Conservation (phyloP, 2,329 filamentous ascomycete species). For the Talaromyces pinophilus region DNA sequence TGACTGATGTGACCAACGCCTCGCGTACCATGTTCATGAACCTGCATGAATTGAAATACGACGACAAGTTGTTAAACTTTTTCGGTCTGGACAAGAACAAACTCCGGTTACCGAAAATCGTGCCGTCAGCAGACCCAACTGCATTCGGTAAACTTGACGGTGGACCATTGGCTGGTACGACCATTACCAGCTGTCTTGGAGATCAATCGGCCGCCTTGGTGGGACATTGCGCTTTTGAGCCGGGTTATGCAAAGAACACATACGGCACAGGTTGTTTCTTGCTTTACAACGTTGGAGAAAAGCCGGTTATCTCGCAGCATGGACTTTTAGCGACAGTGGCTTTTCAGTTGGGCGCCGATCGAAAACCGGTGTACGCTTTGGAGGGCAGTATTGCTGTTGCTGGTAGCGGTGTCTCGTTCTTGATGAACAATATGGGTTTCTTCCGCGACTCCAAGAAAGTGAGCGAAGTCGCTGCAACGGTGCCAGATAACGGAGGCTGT, state of each 20-base stretch:
- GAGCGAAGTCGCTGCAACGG: slow-evolving; percentile 63
- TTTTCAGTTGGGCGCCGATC: slow-evolving; percentile 73
- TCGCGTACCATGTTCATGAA: slow-evolving; percentile 96
- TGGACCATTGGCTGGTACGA: slow-evolving; percentile 68
- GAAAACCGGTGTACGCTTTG: slow-evolving; percentile 73
- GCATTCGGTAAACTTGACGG: slow-evolving; percentile 68
- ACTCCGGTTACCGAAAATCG: slow-evolving; percentile 76
- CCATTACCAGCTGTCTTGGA: slow-evolving; percentile 80
- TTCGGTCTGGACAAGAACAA: slow-evolving; percentile 74
- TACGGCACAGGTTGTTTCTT: slow-evolving; percentile 90
- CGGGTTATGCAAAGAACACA: slow-evolving; percentile 85
- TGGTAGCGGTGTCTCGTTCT: slow-evolving; percentile 76
- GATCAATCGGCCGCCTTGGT: slow-evolving; percentile 86
- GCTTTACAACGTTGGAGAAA: slow-evolving; percentile 81
- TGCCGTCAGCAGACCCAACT: slow-evolving; percentile 73
- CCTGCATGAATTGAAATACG: slow-evolving; percentile 75
- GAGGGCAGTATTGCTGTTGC: slow-evolving; percentile 84
- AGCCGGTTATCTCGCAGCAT: slow-evolving; percentile 81
- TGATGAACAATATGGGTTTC: slow-evolving; percentile 66
- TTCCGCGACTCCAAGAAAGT: slow-evolving; percentile 64
- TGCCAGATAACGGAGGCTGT: slow-evolving; percentile 77
- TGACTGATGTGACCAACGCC: slow-evolving; percentile 85
- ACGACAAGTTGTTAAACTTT: slow-evolving; percentile 73
- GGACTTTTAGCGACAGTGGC: slow-evolving; percentile 84
- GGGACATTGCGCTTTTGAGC: slow-evolving; percentile 79